Evolutionary conservation across 2,329 filamentous ascomycete species (phyloP).

Genomic region (Aspergillus piperis): DNA sequence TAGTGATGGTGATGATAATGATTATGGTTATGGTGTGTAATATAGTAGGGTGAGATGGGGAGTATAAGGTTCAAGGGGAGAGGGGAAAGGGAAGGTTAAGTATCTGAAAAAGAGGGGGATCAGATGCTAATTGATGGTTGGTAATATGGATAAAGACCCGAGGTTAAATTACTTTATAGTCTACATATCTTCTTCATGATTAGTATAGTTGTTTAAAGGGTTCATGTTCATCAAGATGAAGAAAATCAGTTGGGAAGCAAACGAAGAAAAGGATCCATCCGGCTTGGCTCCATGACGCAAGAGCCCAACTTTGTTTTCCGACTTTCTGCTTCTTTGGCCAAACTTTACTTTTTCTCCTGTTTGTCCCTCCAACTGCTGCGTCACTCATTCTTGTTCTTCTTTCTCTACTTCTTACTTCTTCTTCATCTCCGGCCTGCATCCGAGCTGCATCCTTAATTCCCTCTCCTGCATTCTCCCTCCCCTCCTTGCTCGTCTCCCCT

Average conservation of each 20-base stretch:
- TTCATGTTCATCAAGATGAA: too few relatives aligned
- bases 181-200: too few relatives aligned
- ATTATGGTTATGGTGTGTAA: too few relatives aligned
- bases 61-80: background rate
- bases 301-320: background rate
- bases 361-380: background rate
- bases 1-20: background rate
- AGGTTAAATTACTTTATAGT: too few relatives aligned
- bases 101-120: too few relatives aligned
- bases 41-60: too few relatives aligned
- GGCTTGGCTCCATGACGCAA: conserved; percentile 14
- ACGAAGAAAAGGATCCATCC: background rate
- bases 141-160: too few relatives aligned
- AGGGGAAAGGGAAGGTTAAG: too few relatives aligned
- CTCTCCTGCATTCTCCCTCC: background rate
- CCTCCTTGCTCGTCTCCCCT: conserved; percentile 3
- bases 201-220: too few relatives aligned
- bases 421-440: conserved; percentile 1
- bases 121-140: too few relatives aligned
- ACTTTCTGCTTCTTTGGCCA: background rate
- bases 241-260: too few relatives aligned
- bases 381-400: background rate
- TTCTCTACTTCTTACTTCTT: background rate
- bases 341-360: conserved; percentile 1
- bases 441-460: background rate